Evolutionary conservation across 768 basidiomycete species (phyloP), one percentile per base, ranked within the genome.

Genomic region (Lepiota brunneoincarnata): DNA sequence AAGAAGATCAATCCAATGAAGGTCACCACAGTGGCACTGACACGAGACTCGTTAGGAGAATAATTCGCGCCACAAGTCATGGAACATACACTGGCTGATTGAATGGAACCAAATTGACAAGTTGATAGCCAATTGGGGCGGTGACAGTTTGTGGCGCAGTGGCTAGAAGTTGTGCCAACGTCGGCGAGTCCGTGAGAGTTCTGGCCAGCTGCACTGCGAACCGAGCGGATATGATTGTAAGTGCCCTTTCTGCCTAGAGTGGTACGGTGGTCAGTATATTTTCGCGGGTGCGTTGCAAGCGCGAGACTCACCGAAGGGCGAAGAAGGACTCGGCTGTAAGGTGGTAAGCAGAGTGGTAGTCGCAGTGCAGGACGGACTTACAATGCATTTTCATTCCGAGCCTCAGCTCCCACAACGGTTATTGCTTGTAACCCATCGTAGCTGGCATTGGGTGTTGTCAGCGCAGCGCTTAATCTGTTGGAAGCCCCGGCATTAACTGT

Each of bases 1-100:
- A 79, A 72, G 60, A 81, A 82, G 26, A 84, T 77, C 35, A 83
- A 67, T 20, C 82, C 82, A 15, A 79, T 76, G 43, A 74, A 83
- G 18, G 76, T 78, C 2, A 78, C 74, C 2, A 81, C 81, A 2
- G 75, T 66, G 6, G 81, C 82, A 17, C 81, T 83, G 54, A 34
- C 17, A 6, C 4, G 14, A 23, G 17, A n/a, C 4, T 26, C 18
- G 28, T 34, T 28, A 26, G 34, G 10, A 31, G 26, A 24, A 37
- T 46, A n/a, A 11, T 20, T 14, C 7, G 18, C 11, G 23, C 1
- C n/a, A 26, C 18, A 15, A 40, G 7, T 50, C 49, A 17, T 10
- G 17, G 18, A 4, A 68, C 80, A 14, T 68, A 85, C 82, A 81
- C 77, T 20, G 83, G 79, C 11, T 76, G 63, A 57, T 86, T 75